Evolutionary conservation across 345 rosid genomes (phyloP).

Genomic region (Populus pruinosa): DNA sequence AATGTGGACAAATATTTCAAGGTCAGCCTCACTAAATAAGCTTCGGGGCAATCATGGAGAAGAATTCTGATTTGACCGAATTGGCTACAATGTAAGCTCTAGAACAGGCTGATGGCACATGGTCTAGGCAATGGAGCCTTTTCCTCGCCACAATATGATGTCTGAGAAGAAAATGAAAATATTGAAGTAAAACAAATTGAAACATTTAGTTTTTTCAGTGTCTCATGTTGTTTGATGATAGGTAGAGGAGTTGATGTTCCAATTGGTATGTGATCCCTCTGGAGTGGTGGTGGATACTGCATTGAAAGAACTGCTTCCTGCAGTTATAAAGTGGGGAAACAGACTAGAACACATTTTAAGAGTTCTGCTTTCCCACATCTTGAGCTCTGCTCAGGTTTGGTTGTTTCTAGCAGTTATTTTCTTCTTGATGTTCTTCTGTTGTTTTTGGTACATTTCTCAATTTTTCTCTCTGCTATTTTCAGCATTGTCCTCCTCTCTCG

Average conservation of each 20-base stretch:
- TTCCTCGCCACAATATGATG: constrained; percentile 39
- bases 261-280: constrained; percentile 82
- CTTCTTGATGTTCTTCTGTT: background rate
- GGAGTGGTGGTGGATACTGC: constrained; percentile 94
- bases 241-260: constrained; percentile 98
- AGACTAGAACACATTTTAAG: constrained; percentile 71
- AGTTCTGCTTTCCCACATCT: constrained; percentile 66
- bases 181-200: background rate
- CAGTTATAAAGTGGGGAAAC: constrained; percentile 80
- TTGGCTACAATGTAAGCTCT: constrained; percentile 70
- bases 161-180: constrained; percentile 23
- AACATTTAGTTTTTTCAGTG: constrained; percentile 21
- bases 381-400: constrained; percentile 76
- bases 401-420: constrained; percentile 18
- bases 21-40: constrained; percentile 88
- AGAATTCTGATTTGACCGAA: constrained; percentile 72
- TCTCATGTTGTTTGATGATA: constrained; percentile 41
- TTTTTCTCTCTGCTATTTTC: constrained; percentile 23
- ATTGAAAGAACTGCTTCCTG: constrained; percentile 77
- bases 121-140: constrained; percentile 50
- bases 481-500: constrained; percentile 92
- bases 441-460: constrained; percentile 6
- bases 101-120: constrained; percentile 61
- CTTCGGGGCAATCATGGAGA: constrained; percentile 72
- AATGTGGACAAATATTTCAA: constrained; percentile 96